A percentile compares a stretch with the other conserved stretches of the same genome.
Conservation (phyloP, 2,329 filamentous ascomycete species). For the Trichoderma sp. region DNA sequence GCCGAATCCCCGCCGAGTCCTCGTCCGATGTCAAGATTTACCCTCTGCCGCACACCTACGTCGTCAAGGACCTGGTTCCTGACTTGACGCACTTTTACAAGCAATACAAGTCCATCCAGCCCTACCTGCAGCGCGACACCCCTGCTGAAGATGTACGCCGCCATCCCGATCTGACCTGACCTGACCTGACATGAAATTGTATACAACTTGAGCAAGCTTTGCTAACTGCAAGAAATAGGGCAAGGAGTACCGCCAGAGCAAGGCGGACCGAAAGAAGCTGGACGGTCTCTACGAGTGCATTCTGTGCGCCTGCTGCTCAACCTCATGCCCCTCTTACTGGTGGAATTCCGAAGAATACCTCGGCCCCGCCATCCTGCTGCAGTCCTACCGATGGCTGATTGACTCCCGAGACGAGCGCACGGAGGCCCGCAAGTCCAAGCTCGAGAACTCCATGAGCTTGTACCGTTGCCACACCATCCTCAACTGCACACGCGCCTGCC, state of each 20-base stretch:
- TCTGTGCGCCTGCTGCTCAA: constrained; percentile 98
- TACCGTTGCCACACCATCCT: constrained; percentile 99
- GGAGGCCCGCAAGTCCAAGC: constrained; percentile 79
- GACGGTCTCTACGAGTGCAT: constrained; percentile 99
- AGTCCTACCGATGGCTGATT: constrained; percentile 96
- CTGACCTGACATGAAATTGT: neutral
- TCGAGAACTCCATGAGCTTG: constrained; percentile 98
- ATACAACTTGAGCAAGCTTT: neutral
- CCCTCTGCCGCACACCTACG: constrained; percentile 95
- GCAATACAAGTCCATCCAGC: constrained; percentile 99
- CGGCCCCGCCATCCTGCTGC: constrained; percentile 90
- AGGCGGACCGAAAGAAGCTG: constrained; percentile 91
- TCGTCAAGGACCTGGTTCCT: constrained; percentile 97
- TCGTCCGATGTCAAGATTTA: constrained; percentile 87
- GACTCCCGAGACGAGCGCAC: constrained; percentile 92
- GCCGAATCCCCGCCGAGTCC: constrained; percentile 87
- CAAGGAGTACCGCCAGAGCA: constrained; percentile 86
- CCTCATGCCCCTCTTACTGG: constrained; percentile 99
- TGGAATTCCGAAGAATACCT: constrained; percentile 99
- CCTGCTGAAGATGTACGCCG: constrained; percentile 74
- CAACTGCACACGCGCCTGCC: constrained; percentile 96
- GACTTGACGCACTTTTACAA: constrained; percentile 99
- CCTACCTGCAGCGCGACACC: constrained; percentile 90
- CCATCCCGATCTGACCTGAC: neutral
- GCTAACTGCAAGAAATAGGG: constrained; percentile 58